phyloP scores from a whole-genome alignment of 2,329 filamentous ascomycete genomes.

The Trichoderma atrobrunneum region DNA sequence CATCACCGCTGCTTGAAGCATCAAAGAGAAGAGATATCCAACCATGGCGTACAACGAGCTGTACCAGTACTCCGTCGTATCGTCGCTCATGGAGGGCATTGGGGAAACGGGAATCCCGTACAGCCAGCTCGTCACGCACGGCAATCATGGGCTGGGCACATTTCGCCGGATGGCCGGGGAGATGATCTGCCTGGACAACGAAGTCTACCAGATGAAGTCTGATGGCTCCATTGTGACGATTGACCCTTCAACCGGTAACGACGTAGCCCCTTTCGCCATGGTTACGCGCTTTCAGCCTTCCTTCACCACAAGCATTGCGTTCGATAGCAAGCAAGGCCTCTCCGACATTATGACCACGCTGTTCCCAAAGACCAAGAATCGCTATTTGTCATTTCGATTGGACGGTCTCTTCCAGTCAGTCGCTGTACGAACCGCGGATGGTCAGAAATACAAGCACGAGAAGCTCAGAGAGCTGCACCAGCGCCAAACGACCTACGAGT shows the following conservation, averaged over 20 bases:
- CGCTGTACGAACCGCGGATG: conserved; percentile 1
- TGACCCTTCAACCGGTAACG: neutral
- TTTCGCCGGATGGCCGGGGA: conserved; percentile 13
- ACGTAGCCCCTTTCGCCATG: conserved; percentile 2
- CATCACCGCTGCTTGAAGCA: neutral
- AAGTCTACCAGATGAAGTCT: conserved; percentile 9
- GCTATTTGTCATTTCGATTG: neutral
- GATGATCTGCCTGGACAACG: conserved; percentile 2
- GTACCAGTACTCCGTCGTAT: conserved; percentile 10
- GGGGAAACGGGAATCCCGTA: neutral
- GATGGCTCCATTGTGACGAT: conserved; percentile 4
- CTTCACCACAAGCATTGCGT: neutral
- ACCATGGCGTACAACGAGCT: conserved; percentile 11
- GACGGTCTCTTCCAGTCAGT: neutral
- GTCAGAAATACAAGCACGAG: neutral
- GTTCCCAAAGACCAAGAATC: conserved; percentile 7
- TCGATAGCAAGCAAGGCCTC: neutral
- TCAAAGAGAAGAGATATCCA: neutral
- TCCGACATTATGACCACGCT: neutral
- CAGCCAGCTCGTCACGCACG: neutral
- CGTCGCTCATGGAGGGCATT: conserved; percentile 8
- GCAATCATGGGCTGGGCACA: conserved; percentile 8
- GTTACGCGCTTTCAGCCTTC: neutral
- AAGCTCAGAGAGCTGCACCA: neutral
- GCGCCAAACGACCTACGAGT: conserved; percentile 4